Percentiles rank a stretch among this genome's conserved stretches.
phyloP scores from a whole-genome alignment of 1,284 basidiomycete species.

The Ceratobasidium sp. region DNA sequence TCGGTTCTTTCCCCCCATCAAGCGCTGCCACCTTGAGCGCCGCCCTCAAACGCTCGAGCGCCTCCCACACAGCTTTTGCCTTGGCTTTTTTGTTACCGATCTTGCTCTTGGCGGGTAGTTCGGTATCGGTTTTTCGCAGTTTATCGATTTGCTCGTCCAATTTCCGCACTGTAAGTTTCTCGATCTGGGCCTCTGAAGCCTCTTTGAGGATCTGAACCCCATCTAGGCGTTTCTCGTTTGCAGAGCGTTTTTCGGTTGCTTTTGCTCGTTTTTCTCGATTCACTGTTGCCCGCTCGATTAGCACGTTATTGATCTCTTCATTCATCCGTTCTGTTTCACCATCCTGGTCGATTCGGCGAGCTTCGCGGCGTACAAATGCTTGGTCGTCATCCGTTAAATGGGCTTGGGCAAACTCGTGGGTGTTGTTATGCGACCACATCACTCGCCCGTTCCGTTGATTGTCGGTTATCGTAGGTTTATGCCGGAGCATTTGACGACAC shows the following conservation, averaged over 20 bases:
- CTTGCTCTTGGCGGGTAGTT: neutral
- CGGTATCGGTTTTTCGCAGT: slow-evolving; percentile 2
- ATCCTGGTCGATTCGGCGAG: slow-evolving; percentile 13
- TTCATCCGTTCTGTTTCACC: neutral
- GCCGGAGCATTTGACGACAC: slow-evolving; percentile 31
- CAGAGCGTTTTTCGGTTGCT: neutral
- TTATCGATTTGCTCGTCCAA: slow-evolving; percentile 37
- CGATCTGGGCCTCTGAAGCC: neutral
- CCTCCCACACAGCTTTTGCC: neutral
- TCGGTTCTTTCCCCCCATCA: no score
- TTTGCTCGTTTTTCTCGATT: slow-evolving; percentile 11
- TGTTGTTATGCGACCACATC: slow-evolving; percentile 35
- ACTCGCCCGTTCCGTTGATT: slow-evolving; percentile 31
- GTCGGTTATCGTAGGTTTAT: slow-evolving; percentile 16
- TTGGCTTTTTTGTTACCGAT: slow-evolving; percentile 2
- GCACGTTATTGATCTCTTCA: neutral
- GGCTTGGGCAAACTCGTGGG: slow-evolving; percentile 1
- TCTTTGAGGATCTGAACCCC: neutral
- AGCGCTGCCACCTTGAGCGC: no score
- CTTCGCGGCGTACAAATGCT: neutral
- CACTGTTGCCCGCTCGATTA: neutral
- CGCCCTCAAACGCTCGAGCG: neutral
- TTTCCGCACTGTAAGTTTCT: neutral
- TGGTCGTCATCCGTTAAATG: slow-evolving; percentile 5
- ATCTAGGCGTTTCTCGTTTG: neutral